phyloP scores from a whole-genome alignment of 371 early-diverging fungal genomes.

The Saksenaea vasiformis region DNA sequence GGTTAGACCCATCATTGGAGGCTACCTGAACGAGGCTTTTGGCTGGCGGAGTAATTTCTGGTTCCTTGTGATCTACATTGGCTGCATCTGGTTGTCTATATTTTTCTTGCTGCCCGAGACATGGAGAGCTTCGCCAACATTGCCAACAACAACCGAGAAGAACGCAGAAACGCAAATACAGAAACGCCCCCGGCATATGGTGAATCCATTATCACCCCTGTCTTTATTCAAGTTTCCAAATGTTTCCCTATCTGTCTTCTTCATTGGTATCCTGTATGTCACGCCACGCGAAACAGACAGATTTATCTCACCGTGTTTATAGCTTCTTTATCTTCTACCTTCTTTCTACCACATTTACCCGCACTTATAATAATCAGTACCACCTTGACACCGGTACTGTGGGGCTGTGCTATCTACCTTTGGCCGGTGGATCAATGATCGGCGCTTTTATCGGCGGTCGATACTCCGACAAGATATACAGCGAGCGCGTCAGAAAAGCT shows the following conservation, averaged over 20 bases:
- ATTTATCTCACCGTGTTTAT: background rate
- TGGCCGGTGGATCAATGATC: conserved; percentile 29
- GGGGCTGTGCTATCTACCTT: conserved; percentile 27
- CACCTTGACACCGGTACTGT: conserved; percentile 25
- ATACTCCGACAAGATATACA: conserved; percentile 33
- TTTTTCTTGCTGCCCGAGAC: conserved; percentile 49
- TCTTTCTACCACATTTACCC: conserved; percentile 25
- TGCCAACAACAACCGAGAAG: background rate
- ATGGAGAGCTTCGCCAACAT: conserved; percentile 9
- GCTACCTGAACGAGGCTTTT: conserved; percentile 42
- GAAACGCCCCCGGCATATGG: background rate
- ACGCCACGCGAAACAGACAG: background rate
- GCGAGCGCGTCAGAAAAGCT: conserved; percentile 19
- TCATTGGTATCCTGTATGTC: conserved; percentile 38
- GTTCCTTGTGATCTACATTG: conserved; percentile 31
- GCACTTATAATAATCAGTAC: conserved; percentile 31
- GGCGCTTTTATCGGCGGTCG: conserved; percentile 40
- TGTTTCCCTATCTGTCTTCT: conserved; percentile 31
- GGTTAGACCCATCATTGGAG: conserved; percentile 45
- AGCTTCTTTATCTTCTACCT: conserved; percentile 32
- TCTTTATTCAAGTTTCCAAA: conserved; percentile 31
- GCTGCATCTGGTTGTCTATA: conserved; percentile 28
- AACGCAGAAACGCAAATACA: background rate
- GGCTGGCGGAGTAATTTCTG: conserved; percentile 51
- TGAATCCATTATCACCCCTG: conserved; percentile 41